Base-by-base conservation (phyloP, 371 early-diverging fungal genomes). In the Conidiobolus incongruus region DNA sequence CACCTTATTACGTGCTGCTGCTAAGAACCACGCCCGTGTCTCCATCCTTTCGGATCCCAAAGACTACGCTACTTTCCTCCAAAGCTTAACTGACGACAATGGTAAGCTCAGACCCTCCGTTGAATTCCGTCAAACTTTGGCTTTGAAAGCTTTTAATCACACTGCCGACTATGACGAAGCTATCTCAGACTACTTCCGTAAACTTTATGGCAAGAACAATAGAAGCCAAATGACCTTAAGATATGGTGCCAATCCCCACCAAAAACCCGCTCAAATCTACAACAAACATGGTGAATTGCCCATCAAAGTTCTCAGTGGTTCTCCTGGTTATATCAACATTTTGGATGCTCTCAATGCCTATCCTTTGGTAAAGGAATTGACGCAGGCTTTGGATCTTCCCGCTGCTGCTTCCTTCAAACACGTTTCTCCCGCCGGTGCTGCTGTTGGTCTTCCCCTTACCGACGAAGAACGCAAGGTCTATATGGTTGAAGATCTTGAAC, bases 351-450 rank as follows among this genome's bases (percentile, higher is more conserved):
- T 95, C 32, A 93, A 93, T 66, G 70, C 90, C 21, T 95, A 90
- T 88, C 90, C 88, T 40, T 68, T 95, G 38, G 96, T 93, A 54
- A 90, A 92, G 48, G 63, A 62, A 45, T 50, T 87, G 40, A 60
- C 66, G 35, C 43, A 56, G 24, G 77, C 84, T 15, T 56, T 75
- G 10, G 66, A 66, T 16, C 56, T 82, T 39, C 79, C 83, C 23
- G 93, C 96, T 20, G 93, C 96, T 46, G 94, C 96, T 45, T 92
- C 91, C 22, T 95, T 95, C 74, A 93, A 95, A 70, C 96, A 95
- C 60, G 93, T 93, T 37, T 87, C 88, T 16, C 96, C 96, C 29
- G 94, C 96, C 40, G 96, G 94, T 57, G 94, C 90, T 35, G 93
- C 94, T 37, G 82, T 95, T 43, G 94, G 81, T 24, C 61, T 77